Conservation (phyloP, 345 rosid genomes). For the Camelina sativa region DNA sequence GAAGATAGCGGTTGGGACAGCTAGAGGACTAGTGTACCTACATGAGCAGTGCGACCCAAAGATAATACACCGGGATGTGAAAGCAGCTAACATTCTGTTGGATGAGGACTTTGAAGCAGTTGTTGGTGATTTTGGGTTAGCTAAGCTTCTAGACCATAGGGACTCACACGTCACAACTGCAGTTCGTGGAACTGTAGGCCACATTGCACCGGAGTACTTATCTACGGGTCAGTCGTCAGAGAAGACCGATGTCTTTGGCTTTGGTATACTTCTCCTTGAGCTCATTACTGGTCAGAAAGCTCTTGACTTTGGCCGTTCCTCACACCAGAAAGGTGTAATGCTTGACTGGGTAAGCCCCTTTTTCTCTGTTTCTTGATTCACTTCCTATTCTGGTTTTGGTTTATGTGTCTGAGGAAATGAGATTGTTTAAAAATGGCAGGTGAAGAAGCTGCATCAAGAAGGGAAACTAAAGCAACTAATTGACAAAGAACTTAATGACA, state of each 20-base stretch:
- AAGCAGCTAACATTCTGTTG: slow-evolving; percentile 91
- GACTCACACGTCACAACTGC: slow-evolving; percentile 96
- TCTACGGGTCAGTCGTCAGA: slow-evolving; percentile 95
- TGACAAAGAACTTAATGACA: slow-evolving; percentile 73
- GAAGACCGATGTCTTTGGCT: slow-evolving; percentile 93
- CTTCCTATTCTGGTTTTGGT: not conserved
- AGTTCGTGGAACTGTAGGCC: slow-evolving; percentile 93
- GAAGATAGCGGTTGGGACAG: slow-evolving; percentile 87
- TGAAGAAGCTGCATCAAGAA: slow-evolving; percentile 87
- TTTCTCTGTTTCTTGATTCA: slow-evolving; percentile 28
- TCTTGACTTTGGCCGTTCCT: slow-evolving; percentile 82
- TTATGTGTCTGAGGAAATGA: not conserved
- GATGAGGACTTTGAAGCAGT: slow-evolving; percentile 97
- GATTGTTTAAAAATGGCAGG: slow-evolving; percentile 53
- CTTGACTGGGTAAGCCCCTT: slow-evolving; percentile 78
- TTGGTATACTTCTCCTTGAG: slow-evolving; percentile 91
- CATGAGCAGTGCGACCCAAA: slow-evolving; percentile 97
- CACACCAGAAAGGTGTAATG: slow-evolving; percentile 91
- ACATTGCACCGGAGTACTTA: slow-evolving; percentile 92
- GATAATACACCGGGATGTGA: slow-evolving; percentile 94
- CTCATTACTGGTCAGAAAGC: slow-evolving; percentile 93
- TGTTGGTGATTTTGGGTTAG: slow-evolving; percentile 96
- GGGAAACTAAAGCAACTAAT: slow-evolving; percentile 72
- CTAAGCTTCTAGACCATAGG: slow-evolving; percentile 93
- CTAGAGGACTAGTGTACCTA: slow-evolving; percentile 82